Evolutionary conservation across 2,329 filamentous ascomycete species (phyloP).

Genomic region (Colletotrichum sp.): DNA sequence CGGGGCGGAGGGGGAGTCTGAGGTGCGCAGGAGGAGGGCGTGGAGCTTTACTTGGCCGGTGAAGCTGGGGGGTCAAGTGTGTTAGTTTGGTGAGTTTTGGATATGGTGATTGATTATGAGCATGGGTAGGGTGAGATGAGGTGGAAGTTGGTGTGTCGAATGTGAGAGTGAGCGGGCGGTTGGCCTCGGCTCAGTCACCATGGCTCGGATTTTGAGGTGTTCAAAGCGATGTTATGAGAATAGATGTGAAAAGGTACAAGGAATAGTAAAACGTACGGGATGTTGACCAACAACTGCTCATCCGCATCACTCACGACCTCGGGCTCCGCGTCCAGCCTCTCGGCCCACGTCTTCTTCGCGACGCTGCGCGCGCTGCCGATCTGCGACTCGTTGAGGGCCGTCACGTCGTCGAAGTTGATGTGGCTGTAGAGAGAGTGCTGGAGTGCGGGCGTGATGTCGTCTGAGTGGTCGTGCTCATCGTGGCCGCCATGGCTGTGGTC

Average conservation of each 20-base stretch:
- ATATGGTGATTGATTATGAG: background rate
- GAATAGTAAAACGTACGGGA: slow-evolving; percentile 69
- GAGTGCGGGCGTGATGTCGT: slow-evolving; percentile 90
- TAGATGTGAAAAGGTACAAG: background rate
- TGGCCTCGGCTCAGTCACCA: accelerated
- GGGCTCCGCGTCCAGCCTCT: slow-evolving; percentile 73
- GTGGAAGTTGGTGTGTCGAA: background rate
- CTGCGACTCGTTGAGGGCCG: slow-evolving; percentile 81
- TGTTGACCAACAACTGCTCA: slow-evolving; percentile 90
- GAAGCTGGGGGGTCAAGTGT: slow-evolving; percentile 64
- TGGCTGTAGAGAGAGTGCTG: slow-evolving; percentile 92
- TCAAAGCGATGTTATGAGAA: accelerated
- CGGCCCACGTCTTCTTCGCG: slow-evolving; percentile 89
- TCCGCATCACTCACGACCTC: slow-evolving; percentile 87
- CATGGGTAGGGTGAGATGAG: background rate
- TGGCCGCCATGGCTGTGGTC: slow-evolving; percentile 57
- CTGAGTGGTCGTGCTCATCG: slow-evolving; percentile 81
- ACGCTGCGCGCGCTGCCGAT: slow-evolving; percentile 74
- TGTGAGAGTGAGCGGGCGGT: background rate
- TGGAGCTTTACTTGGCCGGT: slow-evolving; percentile 94
- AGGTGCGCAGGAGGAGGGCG: slow-evolving; percentile 84
- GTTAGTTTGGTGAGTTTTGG: background rate
- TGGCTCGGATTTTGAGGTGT: background rate
- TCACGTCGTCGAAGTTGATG: slow-evolving; percentile 86
- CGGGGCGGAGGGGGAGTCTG: slow-evolving; percentile 72